These are phyloP conservation scores for Dioscorea dumetorum DNA, from an alignment of 106 monocot genomes.

Conservation along the genomic window DNA sequence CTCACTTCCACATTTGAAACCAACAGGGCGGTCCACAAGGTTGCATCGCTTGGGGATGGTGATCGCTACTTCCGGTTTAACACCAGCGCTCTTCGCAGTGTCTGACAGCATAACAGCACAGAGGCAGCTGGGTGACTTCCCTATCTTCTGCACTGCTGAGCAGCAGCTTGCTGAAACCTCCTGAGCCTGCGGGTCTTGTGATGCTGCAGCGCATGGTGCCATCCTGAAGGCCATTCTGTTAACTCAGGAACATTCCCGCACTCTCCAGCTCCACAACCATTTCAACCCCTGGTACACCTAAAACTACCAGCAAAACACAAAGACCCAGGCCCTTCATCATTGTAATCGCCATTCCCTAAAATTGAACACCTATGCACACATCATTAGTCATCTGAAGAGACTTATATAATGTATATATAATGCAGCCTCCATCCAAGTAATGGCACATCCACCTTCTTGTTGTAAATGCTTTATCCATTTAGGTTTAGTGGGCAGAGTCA, in stretches of 20 bases:
- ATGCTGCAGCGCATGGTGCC: conserved; percentile 43
- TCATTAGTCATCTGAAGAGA: too few relatives aligned
- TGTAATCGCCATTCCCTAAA: conserved; percentile 9
- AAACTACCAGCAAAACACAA: conserved; percentile 6
- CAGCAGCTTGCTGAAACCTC: conserved; percentile 33
- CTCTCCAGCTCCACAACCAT: conserved; percentile 38
- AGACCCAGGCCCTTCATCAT: conserved; percentile 4
- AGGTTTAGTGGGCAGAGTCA: background rate
- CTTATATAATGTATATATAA: background rate
- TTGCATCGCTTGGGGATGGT: conserved; percentile 70
- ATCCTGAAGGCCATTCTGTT: conserved; percentile 35
- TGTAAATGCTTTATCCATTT: background rate
- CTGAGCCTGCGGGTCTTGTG: conserved; percentile 17
- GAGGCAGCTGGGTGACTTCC: conserved; percentile 41
- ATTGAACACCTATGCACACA: background rate
- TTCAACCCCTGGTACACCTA: background rate
- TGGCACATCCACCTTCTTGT: background rate
- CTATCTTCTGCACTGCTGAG: conserved; percentile 24
- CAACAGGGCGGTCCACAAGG: conserved; percentile 40
- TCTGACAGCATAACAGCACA: conserved; percentile 54
- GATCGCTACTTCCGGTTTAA: conserved; percentile 45
- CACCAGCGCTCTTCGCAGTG: conserved; percentile 31
- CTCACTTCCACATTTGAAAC: conserved; percentile 59
- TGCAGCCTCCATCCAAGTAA: background rate
- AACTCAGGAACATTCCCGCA: conserved; percentile 32